Percentiles rank a stretch among this genome's conserved stretches.
These are phyloP conservation scores for Globisporangium canariense DNA, from an alignment of 352 stramenopile genomes.

Conservation along the genomic window DNA sequence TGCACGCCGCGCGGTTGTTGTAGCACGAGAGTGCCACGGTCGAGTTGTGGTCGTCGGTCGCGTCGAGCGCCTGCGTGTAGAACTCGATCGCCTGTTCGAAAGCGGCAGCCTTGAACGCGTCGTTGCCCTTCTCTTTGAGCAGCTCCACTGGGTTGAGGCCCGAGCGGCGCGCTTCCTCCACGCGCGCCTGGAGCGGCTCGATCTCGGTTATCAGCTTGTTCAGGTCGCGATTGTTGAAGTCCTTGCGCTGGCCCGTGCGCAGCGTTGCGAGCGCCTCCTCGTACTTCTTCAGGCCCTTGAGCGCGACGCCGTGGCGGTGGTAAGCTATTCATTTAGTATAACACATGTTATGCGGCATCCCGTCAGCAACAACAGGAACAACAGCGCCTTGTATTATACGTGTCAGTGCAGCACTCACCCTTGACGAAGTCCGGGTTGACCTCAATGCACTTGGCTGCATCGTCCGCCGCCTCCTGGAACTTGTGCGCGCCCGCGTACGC, in stretches of 20 bases:
- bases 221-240: slow-evolving; percentile 86
- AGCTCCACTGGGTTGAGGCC: slow-evolving; percentile 82
- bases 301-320: slow-evolving; percentile 91
- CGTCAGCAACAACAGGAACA: slow-evolving; percentile 17
- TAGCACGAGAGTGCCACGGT: slow-evolving; percentile 91
- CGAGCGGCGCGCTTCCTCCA: slow-evolving; percentile 57
- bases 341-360: slow-evolving; percentile 3
- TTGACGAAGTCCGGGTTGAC: slow-evolving; percentile 95
- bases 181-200: slow-evolving; percentile 71
- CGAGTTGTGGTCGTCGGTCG: slow-evolving; percentile 61
- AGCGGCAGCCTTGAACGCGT: slow-evolving; percentile 88
- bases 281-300: slow-evolving; percentile 87
- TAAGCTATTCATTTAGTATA: slow-evolving; percentile 45
- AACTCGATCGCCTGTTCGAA: slow-evolving; percentile 91
- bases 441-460: slow-evolving; percentile 87
- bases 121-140: slow-evolving; percentile 93
- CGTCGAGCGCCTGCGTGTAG: slow-evolving; percentile 93
- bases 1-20: slow-evolving; percentile 94
- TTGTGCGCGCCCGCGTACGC: slow-evolving; percentile 62
- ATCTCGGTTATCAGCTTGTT: slow-evolving; percentile 80
- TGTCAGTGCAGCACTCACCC: slow-evolving; percentile 22
- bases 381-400: slow-evolving; percentile 5
- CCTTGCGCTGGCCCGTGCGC: slow-evolving; percentile 64
- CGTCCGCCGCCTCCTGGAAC: slow-evolving; percentile 82
- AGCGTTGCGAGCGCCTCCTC: slow-evolving; percentile 74